phyloP scores from a whole-genome alignment of 441 rosid species.

The Populus hybrid region DNA sequence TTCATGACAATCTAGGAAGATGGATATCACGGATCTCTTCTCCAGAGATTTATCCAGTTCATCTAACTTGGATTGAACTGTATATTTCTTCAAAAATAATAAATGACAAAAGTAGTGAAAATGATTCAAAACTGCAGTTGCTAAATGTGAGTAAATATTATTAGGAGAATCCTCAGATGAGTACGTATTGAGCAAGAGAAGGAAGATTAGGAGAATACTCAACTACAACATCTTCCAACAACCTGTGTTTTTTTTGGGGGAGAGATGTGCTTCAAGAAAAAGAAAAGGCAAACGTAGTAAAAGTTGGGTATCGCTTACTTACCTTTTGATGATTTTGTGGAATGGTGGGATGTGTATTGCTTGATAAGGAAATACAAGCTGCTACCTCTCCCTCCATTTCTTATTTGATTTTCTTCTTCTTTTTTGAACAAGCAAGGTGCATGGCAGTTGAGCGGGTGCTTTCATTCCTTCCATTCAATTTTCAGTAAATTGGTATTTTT shows the following conservation, averaged over 20 bases:
- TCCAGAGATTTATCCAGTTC: background rate
- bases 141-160: constrained; percentile 9
- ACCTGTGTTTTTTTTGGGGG: constrained; percentile 21
- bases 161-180: constrained; percentile 26
- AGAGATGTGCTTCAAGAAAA: constrained; percentile 50
- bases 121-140: background rate
- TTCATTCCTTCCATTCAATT: constrained; percentile 24
- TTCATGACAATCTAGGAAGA: constrained; percentile 11
- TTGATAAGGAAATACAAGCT: constrained; percentile 35
- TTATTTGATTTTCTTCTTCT: constrained; percentile 17
- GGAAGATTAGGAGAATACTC: constrained; percentile 41
- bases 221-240: constrained; percentile 43
- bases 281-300: constrained; percentile 31
- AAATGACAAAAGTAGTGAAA: constrained; percentile 30
- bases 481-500: constrained; percentile 1
- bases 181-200: constrained; percentile 43
- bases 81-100: constrained; percentile 1
- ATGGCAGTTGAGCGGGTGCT: constrained; percentile 46
- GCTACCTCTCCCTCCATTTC: constrained; percentile 22
- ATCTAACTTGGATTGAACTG: background rate
- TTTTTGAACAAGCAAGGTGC: constrained; percentile 11
- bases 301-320: constrained; percentile 34
- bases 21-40: background rate
- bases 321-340: constrained; percentile 19
- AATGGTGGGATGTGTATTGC: constrained; percentile 16